These are phyloP conservation scores for Vaccinium macrocarpon DNA, from an alignment of 148 eudicot genomes.

Conservation along the genomic window DNA sequence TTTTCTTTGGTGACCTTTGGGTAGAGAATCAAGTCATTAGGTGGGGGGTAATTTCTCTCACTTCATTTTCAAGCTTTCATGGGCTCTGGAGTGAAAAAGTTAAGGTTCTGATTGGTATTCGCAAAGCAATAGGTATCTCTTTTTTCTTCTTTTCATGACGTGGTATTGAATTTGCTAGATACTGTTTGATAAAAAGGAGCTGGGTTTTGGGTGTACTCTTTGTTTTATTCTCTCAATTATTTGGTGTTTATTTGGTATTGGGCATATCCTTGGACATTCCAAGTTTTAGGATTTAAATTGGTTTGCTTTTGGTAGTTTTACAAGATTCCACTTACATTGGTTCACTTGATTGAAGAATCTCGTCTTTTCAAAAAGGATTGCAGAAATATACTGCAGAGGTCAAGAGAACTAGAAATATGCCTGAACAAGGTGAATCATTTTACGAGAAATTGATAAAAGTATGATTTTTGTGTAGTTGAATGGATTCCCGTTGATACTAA, in stretches of 20 bases:
- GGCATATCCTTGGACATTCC: constrained; percentile 15
- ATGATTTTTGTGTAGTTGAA: constrained; percentile 38
- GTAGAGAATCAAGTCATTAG: constrained; percentile 4
- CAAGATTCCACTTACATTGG: neutral
- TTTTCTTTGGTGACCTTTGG: constrained; percentile 16
- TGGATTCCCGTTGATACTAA: constrained; percentile 78
- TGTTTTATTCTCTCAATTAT: constrained; percentile 19
- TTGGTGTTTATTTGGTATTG: neutral
- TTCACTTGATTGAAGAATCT: constrained; percentile 1
- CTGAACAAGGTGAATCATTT: constrained; percentile 48
- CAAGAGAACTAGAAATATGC: constrained; percentile 27
- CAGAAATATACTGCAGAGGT: neutral
- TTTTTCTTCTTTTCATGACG: constrained; percentile 13
- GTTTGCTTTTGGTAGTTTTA: neutral
- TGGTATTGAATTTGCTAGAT: constrained; percentile 6
- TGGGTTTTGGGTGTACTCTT: constrained; percentile 7
- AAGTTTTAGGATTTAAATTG: constrained; percentile 13
- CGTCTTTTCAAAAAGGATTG: neutral
- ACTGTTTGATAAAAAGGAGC: neutral
- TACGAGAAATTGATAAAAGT: constrained; percentile 52
- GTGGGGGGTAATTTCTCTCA: neutral
- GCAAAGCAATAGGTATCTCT: constrained; percentile 17
- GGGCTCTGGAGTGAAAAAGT: constrained; percentile 3
- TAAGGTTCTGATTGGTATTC: constrained; percentile 11
- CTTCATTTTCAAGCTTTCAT: constrained; percentile 4